Conservation (phyloP, 2,329 filamentous ascomycete species). For the Claviceps monticola region DNA sequence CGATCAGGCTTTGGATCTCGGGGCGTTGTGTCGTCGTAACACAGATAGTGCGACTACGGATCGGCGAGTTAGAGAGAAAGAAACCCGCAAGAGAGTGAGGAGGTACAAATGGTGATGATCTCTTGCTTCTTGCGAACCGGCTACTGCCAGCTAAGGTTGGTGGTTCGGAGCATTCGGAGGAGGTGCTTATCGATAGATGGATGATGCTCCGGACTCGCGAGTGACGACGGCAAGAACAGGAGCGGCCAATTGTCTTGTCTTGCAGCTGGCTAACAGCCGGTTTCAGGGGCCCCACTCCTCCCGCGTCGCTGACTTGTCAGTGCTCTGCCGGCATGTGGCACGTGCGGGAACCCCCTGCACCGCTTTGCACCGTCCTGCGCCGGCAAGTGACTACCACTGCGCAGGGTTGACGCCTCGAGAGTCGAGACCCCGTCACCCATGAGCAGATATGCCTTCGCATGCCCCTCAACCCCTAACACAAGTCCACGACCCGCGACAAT, state of each 20-base stretch:
- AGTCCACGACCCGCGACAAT: background rate
- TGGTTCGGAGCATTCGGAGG: background rate
- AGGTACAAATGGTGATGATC: background rate
- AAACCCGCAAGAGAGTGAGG: background rate
- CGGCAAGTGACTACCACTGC: too few species aligned
- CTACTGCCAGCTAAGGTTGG: background rate
- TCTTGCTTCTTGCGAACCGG: background rate
- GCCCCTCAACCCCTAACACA: background rate
- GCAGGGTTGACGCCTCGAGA: too few species aligned
- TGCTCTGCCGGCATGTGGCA: too few species aligned
- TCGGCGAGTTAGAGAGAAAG: background rate
- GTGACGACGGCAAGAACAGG: background rate
- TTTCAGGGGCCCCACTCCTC: too few species aligned
- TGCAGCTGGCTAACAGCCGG: too few species aligned
- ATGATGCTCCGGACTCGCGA: background rate
- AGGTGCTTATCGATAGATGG: slow-evolving; percentile 4
- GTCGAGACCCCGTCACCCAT: too few species aligned
- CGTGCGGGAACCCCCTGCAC: too few species aligned
- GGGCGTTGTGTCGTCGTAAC: background rate
- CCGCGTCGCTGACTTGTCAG: too few species aligned
- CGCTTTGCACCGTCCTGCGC: too few species aligned
- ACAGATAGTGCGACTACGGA: background rate
- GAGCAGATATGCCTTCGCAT: slow-evolving; percentile 4
- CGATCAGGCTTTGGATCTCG: background rate
- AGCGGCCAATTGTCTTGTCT: background rate